Evolutionary conservation across 73 alveolate genomes (phyloP), one percentile per base, ranked within the genome.

Genomic region (Diophrys sp.): DNA sequence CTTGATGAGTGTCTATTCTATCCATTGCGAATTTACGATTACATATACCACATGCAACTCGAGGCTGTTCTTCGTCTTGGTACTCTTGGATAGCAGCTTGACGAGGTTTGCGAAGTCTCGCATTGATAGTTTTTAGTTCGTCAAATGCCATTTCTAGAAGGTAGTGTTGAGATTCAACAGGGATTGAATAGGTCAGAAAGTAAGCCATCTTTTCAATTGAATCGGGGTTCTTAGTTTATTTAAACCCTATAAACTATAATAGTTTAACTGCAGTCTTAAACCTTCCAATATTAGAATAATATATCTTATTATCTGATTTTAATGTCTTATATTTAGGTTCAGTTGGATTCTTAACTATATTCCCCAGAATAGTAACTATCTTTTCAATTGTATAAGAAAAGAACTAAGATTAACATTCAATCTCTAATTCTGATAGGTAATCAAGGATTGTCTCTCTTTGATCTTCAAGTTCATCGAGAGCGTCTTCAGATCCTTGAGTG

Each of bases 251-350:
- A 54, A 31, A 82, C 31, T 74, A 53, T 1, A 82, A 29, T 32
- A 82, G 69, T 77, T 82, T 70, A 28, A 82, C 67, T n/a, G 80
- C 90, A 54, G 81, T 74, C 1, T 29, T n/a, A 67, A 67, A 70
- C 25, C 90, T 67, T 32, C 84, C 90, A 31, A 82, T 70, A 33
- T 82, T 82, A 27, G 84, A 74, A 31, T 67, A 82, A 29, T 74
- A 74, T 14, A 82, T 78, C 66, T 82, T 26, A 67, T 82, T 82
- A 18, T 73, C 84, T 75, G 54, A 54, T 54, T 82, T 82, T 23
- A 82, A 28, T 28, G 71, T 72, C 67, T 82, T 73, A 56, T 23
- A 82, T 34, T 82, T 82, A 23, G 66, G 80, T 67, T 82, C 90
- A 1, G 18, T 1, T 14, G 90, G 90, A 14, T 82, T 82, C 29